Evolutionary conservation across 306 rosid genomes (phyloP).

Genomic region (Prunus padus): DNA sequence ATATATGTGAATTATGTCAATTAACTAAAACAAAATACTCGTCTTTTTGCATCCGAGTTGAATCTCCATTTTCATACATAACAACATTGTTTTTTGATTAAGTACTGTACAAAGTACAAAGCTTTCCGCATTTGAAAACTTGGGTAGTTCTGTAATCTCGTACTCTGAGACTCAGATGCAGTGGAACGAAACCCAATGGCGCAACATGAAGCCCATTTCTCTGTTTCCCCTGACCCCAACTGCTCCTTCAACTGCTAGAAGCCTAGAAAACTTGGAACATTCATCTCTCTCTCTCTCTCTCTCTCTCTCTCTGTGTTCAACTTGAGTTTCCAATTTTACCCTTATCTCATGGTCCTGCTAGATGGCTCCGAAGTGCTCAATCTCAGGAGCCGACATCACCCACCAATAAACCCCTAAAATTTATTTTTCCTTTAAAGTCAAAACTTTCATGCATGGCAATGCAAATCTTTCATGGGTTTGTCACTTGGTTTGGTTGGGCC

Average conservation of each 20-base stretch:
- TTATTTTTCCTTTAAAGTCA: slow-evolving; percentile 35
- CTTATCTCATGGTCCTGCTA: not conserved
- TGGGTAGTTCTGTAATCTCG: not conserved
- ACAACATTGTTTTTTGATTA: not conserved
- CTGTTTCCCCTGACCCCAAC: slow-evolving; percentile 21
- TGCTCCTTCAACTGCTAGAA: slow-evolving; percentile 19
- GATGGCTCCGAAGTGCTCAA: slow-evolving; percentile 5
- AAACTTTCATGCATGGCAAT: slow-evolving; percentile 55
- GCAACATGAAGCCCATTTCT: slow-evolving; percentile 1
- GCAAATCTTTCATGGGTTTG: slow-evolving; percentile 19
- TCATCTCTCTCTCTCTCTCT: not conserved
- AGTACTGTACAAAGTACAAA: not conserved
- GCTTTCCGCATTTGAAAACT: not conserved
- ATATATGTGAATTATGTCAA: too few relatives aligned
- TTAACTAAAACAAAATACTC: too few relatives aligned
- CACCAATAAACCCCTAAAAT: slow-evolving; percentile 18
- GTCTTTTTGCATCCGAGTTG: too few relatives aligned
- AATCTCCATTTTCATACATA: too few relatives aligned
- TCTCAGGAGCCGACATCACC: slow-evolving; percentile 56
- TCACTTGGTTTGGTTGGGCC: slow-evolving; percentile 2
- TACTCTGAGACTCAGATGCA: not conserved
- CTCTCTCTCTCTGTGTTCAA: not conserved
- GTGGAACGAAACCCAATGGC: slow-evolving; percentile 3
- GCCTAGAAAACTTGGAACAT: slow-evolving; percentile 3
- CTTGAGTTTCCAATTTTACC: not conserved